phyloP scores from a whole-genome alignment of 768 basidiomycete species.

The Macrolepiota albuminosa region DNA sequence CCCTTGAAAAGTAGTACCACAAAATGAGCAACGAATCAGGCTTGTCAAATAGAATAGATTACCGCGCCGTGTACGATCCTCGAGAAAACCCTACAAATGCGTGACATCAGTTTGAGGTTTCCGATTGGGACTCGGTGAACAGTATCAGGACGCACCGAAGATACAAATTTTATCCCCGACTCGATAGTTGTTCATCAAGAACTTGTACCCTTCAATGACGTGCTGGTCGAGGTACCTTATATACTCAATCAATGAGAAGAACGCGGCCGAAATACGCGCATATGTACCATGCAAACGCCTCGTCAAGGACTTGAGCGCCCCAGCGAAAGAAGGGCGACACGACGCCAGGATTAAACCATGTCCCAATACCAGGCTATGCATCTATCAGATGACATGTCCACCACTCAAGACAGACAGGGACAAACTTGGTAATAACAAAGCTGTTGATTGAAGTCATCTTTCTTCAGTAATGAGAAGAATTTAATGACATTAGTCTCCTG shows the following conservation, averaged over 20 bases:
- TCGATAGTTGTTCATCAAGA: slow-evolving; percentile 76
- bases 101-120: neutral
- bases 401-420: neutral
- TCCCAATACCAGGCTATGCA: slow-evolving; percentile 41
- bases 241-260: neutral
- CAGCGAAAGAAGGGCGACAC: slow-evolving; percentile 57
- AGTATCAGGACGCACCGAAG: slow-evolving; percentile 44
- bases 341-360: slow-evolving; percentile 57
- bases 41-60: neutral
- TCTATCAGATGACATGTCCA: neutral
- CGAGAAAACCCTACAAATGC: slow-evolving; percentile 64
- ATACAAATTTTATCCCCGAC: slow-evolving; percentile 70
- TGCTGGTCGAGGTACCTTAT: slow-evolving; percentile 65
- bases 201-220: slow-evolving; percentile 72
- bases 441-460: slow-evolving; percentile 23
- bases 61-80: slow-evolving; percentile 41
- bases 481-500: slow-evolving; percentile 29
- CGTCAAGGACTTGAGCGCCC: slow-evolving; percentile 58
- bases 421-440: slow-evolving; percentile 53
- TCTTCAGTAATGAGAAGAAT: slow-evolving; percentile 24
- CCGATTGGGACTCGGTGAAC: neutral
- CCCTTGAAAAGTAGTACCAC: slow-evolving; percentile 33
- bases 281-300: slow-evolving; percentile 67
- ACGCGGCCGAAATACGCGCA: neutral
- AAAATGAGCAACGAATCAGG: neutral